phyloP scores from a whole-genome alignment of 768 basidiomycete species.

The Termitomyces sp. region DNA sequence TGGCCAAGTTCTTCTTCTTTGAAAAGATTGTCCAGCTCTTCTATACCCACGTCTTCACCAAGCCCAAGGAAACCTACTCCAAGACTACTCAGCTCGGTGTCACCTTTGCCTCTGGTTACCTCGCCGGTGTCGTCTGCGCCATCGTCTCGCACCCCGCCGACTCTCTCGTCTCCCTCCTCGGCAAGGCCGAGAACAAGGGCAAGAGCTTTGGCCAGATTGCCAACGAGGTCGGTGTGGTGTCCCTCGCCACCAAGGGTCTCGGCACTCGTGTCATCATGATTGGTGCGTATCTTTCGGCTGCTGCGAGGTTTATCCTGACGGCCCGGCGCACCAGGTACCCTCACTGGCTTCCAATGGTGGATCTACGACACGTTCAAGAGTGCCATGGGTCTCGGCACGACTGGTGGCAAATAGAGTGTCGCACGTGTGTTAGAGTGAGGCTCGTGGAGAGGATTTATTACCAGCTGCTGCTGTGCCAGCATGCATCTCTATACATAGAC shows the following conservation, averaged over 20 bases:
- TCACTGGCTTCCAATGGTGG: constrained; percentile 89
- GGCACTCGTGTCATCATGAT: constrained; percentile 87
- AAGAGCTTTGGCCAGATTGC: constrained; percentile 70
- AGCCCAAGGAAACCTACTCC: constrained; percentile 72
- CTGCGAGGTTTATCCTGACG: neutral
- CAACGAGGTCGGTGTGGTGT: constrained; percentile 57
- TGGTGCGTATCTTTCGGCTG: constrained; percentile 33
- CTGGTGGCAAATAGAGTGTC: constrained; percentile 71
- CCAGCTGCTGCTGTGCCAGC: constrained; percentile 3
- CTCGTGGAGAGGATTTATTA: constrained; percentile 2
- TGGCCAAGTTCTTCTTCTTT: constrained; percentile 98
- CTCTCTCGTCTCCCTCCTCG: constrained; percentile 88
- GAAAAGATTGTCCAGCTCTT: constrained; percentile 85
- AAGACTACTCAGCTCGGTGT: constrained; percentile 84
- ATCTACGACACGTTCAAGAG: constrained; percentile 88
- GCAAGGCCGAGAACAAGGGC: constrained; percentile 83
- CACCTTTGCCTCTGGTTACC: constrained; percentile 88
- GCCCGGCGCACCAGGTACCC: constrained; percentile 23
- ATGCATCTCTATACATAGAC: constrained; percentile 6
- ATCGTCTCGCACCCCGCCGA: constrained; percentile 96
- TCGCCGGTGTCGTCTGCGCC: constrained; percentile 94
- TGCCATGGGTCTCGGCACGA: constrained; percentile 81
- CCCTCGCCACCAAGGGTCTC: constrained; percentile 80
- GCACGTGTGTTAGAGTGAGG: neutral
- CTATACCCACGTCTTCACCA: constrained; percentile 82